A percentile compares a stretch with the other conserved stretches of the same genome.
Evolutionary conservation across 257 asterid species (phyloP).

Genomic region (Scutellaria barbata): DNA sequence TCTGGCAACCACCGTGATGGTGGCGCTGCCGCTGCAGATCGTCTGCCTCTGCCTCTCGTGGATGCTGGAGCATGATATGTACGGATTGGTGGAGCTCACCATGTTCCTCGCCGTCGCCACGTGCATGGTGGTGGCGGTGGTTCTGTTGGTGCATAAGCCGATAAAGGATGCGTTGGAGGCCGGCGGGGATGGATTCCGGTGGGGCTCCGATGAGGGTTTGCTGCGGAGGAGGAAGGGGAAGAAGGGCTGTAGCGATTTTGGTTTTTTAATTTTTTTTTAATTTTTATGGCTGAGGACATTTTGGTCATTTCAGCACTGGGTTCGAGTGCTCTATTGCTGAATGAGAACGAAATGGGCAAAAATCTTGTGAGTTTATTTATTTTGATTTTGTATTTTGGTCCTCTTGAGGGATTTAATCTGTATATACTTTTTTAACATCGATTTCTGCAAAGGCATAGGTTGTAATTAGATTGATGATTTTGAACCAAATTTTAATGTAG

Average conservation of each 20-base stretch:
- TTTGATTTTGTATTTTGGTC: constrained; percentile 26
- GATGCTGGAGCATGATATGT: constrained; percentile 48
- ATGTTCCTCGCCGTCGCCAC: constrained; percentile 54
- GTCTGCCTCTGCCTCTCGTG: constrained; percentile 61
- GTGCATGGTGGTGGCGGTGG: constrained; percentile 57
- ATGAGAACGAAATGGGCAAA: constrained; percentile 24
- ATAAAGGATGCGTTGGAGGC: constrained; percentile 41
- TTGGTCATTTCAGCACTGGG: constrained; percentile 22
- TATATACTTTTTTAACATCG: neutral
- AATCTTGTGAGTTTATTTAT: constrained; percentile 23
- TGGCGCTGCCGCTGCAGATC: constrained; percentile 62
- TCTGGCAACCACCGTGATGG: constrained; percentile 60
- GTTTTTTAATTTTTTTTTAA: neutral
- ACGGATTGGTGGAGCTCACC: constrained; percentile 46
- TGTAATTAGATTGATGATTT: constrained; percentile 5
- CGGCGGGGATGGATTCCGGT: constrained; percentile 16
- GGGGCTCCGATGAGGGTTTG: neutral
- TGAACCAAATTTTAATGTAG: neutral
- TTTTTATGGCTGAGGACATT: constrained; percentile 19
- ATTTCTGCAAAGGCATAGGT: constrained; percentile 4
- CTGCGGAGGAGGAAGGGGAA: neutral
- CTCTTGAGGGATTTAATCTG: neutral
- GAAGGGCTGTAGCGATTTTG: constrained; percentile 9
- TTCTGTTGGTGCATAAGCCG: constrained; percentile 64
- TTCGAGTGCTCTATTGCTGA: constrained; percentile 6